A percentile compares a stretch with the other conserved stretches of the same genome.
phyloP scores from a whole-genome alignment of 108 stramenopile genomes.

The Pinguiococcus pyrenoidosus region DNA sequence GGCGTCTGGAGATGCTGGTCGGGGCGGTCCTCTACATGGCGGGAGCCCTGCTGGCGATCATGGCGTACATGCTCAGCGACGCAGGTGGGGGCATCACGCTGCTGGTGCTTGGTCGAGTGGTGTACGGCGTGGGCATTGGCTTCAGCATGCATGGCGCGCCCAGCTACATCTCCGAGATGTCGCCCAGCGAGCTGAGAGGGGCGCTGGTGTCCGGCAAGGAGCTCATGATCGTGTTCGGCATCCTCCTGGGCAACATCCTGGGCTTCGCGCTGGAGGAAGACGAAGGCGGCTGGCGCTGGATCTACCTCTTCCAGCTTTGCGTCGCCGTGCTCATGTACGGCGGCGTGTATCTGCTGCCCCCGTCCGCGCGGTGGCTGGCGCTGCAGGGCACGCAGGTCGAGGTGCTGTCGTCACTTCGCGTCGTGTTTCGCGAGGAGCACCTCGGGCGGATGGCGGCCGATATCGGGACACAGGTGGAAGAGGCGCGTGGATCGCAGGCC shows the following conservation, averaged over 20 bases:
- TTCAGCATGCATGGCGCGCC: conserved; percentile 59
- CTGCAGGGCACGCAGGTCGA: conserved; percentile 1
- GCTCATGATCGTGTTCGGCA: conserved; percentile 60
- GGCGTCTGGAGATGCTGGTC: conserved; percentile 50
- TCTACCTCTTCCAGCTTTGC: conserved; percentile 17
- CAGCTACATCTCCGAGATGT: conserved; percentile 64
- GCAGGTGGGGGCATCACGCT: conserved; percentile 23
- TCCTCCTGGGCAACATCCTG: conserved; percentile 47
- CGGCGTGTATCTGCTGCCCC: conserved; percentile 25
- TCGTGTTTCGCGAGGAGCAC: too few species aligned
- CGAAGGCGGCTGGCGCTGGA: conserved; percentile 36
- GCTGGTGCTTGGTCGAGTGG: conserved; percentile 35
- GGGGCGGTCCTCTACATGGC: conserved; percentile 43
- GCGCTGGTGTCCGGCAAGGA: conserved; percentile 55
- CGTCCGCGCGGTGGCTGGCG: conserved; percentile 18
- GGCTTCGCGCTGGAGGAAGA: conserved; percentile 31
- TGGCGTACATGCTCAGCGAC: conserved; percentile 19
- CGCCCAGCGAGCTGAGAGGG: conserved; percentile 45
- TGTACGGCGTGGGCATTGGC: conserved; percentile 55
- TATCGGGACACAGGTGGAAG: too few species aligned
- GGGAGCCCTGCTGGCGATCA: conserved; percentile 26
- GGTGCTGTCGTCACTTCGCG: too few species aligned
- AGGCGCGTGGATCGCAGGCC: too few species aligned
- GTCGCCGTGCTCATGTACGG: conserved; percentile 21
- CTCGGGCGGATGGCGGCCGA: too few species aligned